Evolutionary conservation across 2,329 filamentous ascomycete genomes (phyloP).

Genomic region (Harringtonia aguacate): DNA sequence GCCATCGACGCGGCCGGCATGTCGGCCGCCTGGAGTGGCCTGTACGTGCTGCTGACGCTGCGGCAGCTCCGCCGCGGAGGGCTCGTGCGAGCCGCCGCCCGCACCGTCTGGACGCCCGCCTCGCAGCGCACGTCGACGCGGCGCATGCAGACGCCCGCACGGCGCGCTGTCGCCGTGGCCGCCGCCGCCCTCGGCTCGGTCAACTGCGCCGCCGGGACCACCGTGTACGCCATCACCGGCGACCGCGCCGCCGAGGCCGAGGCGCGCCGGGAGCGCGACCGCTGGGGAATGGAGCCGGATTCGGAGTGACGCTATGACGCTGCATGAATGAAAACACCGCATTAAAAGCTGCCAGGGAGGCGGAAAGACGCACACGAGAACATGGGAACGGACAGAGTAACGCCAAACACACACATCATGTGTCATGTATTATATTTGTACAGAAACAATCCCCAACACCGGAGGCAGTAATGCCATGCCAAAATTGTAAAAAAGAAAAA

Average conservation of each 20-base stretch:
- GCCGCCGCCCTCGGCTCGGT: slow-evolving; percentile 37
- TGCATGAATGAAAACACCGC: no score
- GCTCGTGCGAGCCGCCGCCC: slow-evolving; percentile 11
- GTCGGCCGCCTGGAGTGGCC: slow-evolving; percentile 43
- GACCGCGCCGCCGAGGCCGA: slow-evolving; percentile 38
- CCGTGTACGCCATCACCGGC: slow-evolving; percentile 37
- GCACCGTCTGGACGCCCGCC: slow-evolving; percentile 14
- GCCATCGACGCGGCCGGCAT: slow-evolving; percentile 45
- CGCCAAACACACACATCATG: no score
- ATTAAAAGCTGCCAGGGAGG: no score
- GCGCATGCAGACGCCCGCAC: slow-evolving; percentile 16
- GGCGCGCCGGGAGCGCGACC: slow-evolving; percentile 35
- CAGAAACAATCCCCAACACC: no score
- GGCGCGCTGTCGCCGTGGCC: slow-evolving; percentile 38
- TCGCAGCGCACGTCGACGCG: slow-evolving; percentile 27
- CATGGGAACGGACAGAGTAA: no score
- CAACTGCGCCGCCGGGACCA: slow-evolving; percentile 39
- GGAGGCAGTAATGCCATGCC: no score
- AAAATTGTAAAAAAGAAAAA: not conserved
- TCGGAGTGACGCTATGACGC: not conserved
- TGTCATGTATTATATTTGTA: no score
- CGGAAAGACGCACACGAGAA: no score
- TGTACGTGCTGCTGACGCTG: slow-evolving; percentile 45
- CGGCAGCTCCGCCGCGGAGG: slow-evolving; percentile 21
- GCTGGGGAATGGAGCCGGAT: slow-evolving; percentile 28